Conservation (phyloP, 352 stramenopile species). For the Phytopythium sindhum region DNA sequence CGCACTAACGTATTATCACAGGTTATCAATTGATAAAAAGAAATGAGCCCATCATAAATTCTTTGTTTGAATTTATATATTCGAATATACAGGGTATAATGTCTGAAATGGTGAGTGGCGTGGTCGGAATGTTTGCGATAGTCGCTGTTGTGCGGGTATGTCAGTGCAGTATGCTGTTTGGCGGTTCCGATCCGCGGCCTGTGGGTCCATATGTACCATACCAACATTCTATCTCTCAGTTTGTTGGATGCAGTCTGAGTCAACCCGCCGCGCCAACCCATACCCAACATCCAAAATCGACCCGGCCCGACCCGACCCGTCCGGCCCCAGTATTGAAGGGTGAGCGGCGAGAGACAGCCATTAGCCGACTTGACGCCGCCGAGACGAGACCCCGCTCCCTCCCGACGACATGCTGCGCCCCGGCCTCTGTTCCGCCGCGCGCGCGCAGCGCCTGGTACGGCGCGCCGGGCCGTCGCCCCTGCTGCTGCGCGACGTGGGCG, state of each 20-base stretch:
- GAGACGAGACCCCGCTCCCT: background rate
- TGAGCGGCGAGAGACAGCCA: background rate
- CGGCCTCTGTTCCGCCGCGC: constrained; percentile 34
- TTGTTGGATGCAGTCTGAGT: background rate
- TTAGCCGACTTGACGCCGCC: background rate
- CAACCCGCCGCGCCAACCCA: background rate
- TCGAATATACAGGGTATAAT: background rate
- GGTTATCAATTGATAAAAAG: background rate
- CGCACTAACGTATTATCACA: background rate
- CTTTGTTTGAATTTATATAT: background rate
- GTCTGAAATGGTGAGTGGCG: background rate
- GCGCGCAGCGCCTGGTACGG: constrained; percentile 29
- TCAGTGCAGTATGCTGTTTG: background rate
- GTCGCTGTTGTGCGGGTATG: background rate
- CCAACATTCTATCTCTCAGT: background rate
- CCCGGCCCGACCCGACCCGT: background rate
- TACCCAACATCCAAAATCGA: too few relatives aligned
- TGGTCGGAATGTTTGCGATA: background rate
- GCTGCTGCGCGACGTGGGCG: constrained; percentile 8
- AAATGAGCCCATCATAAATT: too few relatives aligned
- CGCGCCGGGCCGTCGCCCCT: constrained; percentile 7
- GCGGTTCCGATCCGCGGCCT: too few relatives aligned
- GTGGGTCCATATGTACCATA: background rate
- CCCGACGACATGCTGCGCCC: constrained; percentile 37
- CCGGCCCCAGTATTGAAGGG: constrained; percentile 2